Evolutionary conservation across 2,329 filamentous ascomycete genomes (phyloP).

Genomic region (Alternaria tenuissima): DNA sequence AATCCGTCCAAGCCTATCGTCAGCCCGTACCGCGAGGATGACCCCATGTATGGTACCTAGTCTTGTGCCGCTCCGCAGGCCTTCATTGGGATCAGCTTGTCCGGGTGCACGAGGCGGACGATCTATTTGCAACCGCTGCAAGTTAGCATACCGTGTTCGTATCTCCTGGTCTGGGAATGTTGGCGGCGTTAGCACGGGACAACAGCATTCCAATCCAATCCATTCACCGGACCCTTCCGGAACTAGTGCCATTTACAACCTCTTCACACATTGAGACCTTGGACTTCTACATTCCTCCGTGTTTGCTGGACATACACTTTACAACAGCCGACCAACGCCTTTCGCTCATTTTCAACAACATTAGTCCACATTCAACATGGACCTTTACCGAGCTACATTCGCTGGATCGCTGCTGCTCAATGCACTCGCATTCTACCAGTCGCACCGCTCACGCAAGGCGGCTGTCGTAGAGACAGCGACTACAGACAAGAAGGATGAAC

Average conservation of each 20-base stretch:
- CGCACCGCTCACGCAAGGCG: constrained; percentile 32
- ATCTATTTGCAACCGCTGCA: constrained; percentile 1
- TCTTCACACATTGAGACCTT: neutral
- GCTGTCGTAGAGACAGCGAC: constrained; percentile 11
- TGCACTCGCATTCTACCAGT: constrained; percentile 35
- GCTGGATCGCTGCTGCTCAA: constrained; percentile 39
- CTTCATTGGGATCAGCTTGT: constrained; percentile 12
- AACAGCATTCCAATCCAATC: neutral
- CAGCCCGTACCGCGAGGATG: constrained; percentile 5
- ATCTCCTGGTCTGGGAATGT: neutral
- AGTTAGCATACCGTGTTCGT: constrained; percentile 3
- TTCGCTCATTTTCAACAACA: constrained; percentile 7
- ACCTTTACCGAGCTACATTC: constrained; percentile 44
- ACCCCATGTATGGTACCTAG: neutral
- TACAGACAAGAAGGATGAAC: constrained; percentile 34
- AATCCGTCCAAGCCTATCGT: constrained; percentile 10
- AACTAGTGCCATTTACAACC: constrained; percentile 3
- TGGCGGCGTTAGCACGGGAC: neutral
- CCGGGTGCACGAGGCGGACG: constrained; percentile 5
- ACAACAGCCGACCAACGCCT: neutral
- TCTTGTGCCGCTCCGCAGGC: neutral
- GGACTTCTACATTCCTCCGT: constrained; percentile 4
- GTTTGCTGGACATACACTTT: constrained; percentile 15
- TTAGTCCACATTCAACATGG: constrained; percentile 30
- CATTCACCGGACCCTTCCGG: neutral